A percentile compares a stretch with the other conserved stretches of the same genome.
phyloP scores from a whole-genome alignment of 202 grass and related monocot genomes.

The Dendrocalamus latiflorus region DNA sequence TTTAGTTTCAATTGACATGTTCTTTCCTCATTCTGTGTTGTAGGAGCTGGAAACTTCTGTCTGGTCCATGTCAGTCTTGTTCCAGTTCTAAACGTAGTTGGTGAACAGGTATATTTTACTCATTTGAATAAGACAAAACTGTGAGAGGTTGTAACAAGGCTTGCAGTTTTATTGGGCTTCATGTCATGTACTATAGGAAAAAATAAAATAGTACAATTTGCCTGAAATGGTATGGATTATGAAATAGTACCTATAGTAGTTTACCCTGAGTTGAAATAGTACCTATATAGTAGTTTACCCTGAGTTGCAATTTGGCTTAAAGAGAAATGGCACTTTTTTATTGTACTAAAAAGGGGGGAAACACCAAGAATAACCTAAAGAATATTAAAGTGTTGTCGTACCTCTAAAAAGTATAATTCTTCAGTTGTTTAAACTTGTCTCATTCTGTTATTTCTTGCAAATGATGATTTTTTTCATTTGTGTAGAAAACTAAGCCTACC shows the following conservation, averaged over 20 bases:
- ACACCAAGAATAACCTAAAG: neutral
- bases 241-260: neutral
- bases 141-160: neutral
- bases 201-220: neutral
- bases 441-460: constrained; percentile 19
- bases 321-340: neutral
- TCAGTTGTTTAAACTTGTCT: neutral
- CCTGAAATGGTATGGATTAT: neutral
- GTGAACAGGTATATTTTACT: constrained; percentile 75
- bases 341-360: neutral
- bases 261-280: neutral
- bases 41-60: constrained; percentile 88
- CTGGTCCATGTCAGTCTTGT: constrained; percentile 96
- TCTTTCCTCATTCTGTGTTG: constrained; percentile 28
- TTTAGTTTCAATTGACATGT: constrained; percentile 10
- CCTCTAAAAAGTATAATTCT: neutral
- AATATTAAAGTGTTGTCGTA: neutral
- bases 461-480: constrained; percentile 14
- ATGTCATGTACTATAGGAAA: neutral
- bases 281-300: neutral
- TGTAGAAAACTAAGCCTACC: constrained; percentile 98
- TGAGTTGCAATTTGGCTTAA: neutral
- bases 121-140: neutral
- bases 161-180: neutral
- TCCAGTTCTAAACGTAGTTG: constrained; percentile 92